Conservation (phyloP, 768 basidiomycete species). For the Lactarius vividus region DNA sequence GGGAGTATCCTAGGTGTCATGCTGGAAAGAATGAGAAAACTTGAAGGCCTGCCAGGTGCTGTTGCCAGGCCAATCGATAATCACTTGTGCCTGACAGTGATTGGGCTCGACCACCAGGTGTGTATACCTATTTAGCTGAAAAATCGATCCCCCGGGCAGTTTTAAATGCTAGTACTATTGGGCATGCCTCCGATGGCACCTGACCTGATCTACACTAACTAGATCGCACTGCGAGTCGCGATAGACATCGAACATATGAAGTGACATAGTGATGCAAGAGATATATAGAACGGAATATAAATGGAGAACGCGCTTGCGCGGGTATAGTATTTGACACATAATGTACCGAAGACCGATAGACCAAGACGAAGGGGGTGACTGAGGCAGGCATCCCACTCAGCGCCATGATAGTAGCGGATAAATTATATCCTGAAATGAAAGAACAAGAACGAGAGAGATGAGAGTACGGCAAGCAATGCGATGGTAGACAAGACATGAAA, state of each 20-base stretch:
- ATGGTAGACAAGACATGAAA: slow-evolving; percentile 25
- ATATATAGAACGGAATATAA: slow-evolving; percentile 11
- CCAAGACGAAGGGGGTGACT: neutral
- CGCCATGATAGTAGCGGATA: slow-evolving; percentile 12
- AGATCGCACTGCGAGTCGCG: slow-evolving; percentile 12
- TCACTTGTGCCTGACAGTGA: no score
- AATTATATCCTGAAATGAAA: slow-evolving; percentile 7
- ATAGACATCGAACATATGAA: slow-evolving; percentile 23
- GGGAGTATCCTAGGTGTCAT: slow-evolving; percentile 53
- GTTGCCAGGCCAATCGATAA: no score
- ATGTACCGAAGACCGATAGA: slow-evolving; percentile 15
- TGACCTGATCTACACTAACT: slow-evolving; percentile 8
- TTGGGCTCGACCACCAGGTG: no score
- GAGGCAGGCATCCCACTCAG: neutral
- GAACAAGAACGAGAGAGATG: slow-evolving; percentile 4
- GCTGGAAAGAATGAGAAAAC: neutral
- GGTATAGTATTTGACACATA: slow-evolving; percentile 26
- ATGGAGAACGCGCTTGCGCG: slow-evolving; percentile 18
- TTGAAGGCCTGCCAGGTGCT: neutral
- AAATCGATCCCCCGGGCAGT: neutral
- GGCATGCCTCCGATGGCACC: neutral
- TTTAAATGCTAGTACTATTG: neutral
- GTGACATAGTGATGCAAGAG: slow-evolving; percentile 5
- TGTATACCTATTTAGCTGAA: neutral
- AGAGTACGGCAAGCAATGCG: slow-evolving; percentile 6